These are phyloP conservation scores for Colletotrichum filicis DNA, from an alignment of 2,329 filamentous ascomycete species.

Conservation along the genomic window DNA sequence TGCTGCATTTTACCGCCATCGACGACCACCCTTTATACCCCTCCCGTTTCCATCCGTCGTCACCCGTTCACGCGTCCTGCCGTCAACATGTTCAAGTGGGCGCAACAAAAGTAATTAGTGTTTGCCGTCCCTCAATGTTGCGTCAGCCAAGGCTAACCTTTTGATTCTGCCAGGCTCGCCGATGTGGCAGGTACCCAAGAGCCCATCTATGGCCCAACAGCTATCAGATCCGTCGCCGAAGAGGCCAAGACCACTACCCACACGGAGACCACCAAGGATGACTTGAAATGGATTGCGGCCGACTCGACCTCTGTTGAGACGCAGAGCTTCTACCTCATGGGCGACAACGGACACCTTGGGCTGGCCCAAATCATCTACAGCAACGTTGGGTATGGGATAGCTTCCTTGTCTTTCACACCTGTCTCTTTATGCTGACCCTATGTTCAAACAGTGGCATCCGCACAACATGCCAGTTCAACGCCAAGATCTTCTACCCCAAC, in stretches of 20 bases:
- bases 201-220: constrained; percentile 91
- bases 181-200: constrained; percentile 95
- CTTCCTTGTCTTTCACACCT: background rate
- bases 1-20: background rate
- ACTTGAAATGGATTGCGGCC: constrained; percentile 85
- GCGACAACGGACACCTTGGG: constrained; percentile 80
- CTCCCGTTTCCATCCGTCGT: background rate
- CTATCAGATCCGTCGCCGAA: constrained; percentile 85
- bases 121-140: constrained; percentile 25
- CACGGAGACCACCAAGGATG: constrained; percentile 80
- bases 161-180: constrained; percentile 62
- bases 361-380: constrained; percentile 96
- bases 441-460: constrained; percentile 76
- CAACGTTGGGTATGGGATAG: constrained; percentile 82
- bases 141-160: constrained; percentile 37
- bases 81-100: constrained; percentile 87
- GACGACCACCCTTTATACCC: background rate
- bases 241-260: constrained; percentile 83
- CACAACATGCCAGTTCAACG: constrained; percentile 93
- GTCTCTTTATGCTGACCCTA: constrained; percentile 36
- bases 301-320: constrained; percentile 93
- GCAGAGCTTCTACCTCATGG: constrained; percentile 90
- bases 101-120: constrained; percentile 82
- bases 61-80: background rate
- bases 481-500: constrained; percentile 87